Evolutionary conservation across 2,329 filamentous ascomycete genomes (phyloP), one percentile per base, ranked within the genome.

Genomic region (Sordariomycetes sp.): DNA sequence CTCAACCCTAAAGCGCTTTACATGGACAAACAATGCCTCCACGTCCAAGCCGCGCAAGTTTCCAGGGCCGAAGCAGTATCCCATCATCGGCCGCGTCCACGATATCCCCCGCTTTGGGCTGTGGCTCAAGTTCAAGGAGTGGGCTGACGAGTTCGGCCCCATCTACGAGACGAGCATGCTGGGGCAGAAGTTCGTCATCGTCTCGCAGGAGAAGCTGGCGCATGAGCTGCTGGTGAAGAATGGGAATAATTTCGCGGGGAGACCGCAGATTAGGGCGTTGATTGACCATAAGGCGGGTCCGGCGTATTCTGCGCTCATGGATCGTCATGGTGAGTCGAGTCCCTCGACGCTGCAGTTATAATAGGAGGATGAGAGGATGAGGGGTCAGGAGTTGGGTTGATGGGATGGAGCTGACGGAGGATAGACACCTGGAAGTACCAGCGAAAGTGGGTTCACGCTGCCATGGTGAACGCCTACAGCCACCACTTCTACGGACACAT

Each of bases 71-170:
- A 69, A 65, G 57, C 74, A 76, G 60, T 76, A 72, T 56, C 76
- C 76, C 45, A 63, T 78, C 24, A 65, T 78, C 20, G 75, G 75
- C 34, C 71, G 75, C 53, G 69, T 78, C 15, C 75, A 77, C 61
- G 76, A 78, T 59, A 61, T 78, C 1, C 72, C 75, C 10, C 69
- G 72, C 50, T 72, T 75, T 58, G 65, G 66, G 24, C 66, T 77
- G 64, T 78, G 75, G 76, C 70, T 76, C 62, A 78, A 77, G 65
- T 76, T 78, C 64, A 73, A 74, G 61, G 72, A 75, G 60, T 75
- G 73, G 73, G 71, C 70, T 13, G 68, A 73, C 55, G 64, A 65
- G 20, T 67, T 70, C 53, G 73, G 73, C 0, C 72, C 73, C 2
- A 74, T 76, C 60, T 76, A 72, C 62, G 67, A 74, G 62, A 74